Evolutionary conservation across 2,329 filamentous ascomycete genomes (phyloP), one percentile per base, ranked within the genome.

Genomic region (Bertia moriformis): DNA sequence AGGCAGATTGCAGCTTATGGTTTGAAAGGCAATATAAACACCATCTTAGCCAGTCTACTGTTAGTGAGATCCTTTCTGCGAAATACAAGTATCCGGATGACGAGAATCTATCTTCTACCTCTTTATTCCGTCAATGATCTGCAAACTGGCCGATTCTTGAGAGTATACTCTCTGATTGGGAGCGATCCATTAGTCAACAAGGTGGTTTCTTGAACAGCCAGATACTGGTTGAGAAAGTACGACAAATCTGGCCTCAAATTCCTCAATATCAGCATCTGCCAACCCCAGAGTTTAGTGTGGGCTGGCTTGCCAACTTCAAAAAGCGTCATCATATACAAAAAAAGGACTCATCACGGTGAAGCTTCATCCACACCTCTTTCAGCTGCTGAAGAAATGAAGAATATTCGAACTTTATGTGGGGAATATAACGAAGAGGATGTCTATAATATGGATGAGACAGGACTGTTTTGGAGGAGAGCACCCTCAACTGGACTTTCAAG

Each of bases 391-490:
- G 39, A 46, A 27, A 43, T 42, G 29, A 40, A 37, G 12, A 39
- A 33, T 14, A 27, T 50, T 3, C 44, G 41, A 18, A 42, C 43
- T 14, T 35, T 47, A 13, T 39, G 42, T 4, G 45, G 39, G 12
- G 41, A 46, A 30, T 51, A 45, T 33, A 14, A 39, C 2, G 39
- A 43, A 18, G 38, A 45, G 29, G 44, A 51, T 41, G 43, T 49
- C 4, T 50, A 45, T 19, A 49, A 44, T 30, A 40, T 45, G 30
- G 47, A 48, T 22, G 48, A 50, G 22, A 45, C 48, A 2, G 43
- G 47, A 2, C 41, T 51, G 12, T 45, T 43, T 32, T 51, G 46
- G 48, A 42, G 43, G 14, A 40, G 40, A 32, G 15, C 40, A 39
- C 19, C 39, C 45, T 10, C 18, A 38, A 12, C 36, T 40, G 13